Percentiles rank a stretch among this genome's conserved stretches.
Evolutionary conservation across 306 rosid species (phyloP).

Genomic region (Cicer cuneatum): DNA sequence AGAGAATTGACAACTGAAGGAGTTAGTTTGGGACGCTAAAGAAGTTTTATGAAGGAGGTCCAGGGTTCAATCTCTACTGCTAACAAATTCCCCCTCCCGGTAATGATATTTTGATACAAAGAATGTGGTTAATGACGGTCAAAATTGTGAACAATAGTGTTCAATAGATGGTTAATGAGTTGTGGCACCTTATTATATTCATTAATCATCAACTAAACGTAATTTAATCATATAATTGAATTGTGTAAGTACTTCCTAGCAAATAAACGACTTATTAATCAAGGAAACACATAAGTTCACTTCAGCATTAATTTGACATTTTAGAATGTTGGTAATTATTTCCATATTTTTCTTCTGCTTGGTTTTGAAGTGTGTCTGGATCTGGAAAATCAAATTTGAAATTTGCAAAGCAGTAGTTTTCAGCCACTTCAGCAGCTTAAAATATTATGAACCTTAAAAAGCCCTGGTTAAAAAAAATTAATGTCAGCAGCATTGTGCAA

Average conservation of each 20-base stretch:
- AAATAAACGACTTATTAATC: neutral
- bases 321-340: constrained; percentile 1
- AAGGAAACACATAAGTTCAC: neutral
- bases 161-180: too few relatives aligned
- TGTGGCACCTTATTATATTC: too few relatives aligned
- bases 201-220: too few relatives aligned
- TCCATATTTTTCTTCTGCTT: constrained; percentile 7
- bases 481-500: neutral
- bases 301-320: constrained; percentile 25
- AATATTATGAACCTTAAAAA: constrained; percentile 8
- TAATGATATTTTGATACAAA: too few relatives aligned
- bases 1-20: constrained; percentile 20
- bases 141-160: too few relatives aligned
- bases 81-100: too few relatives aligned
- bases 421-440: constrained; percentile 10
- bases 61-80: too few relatives aligned
- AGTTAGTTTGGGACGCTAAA: too few relatives aligned
- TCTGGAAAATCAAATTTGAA: constrained; percentile 2
- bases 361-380: neutral
- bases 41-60: too few relatives aligned
- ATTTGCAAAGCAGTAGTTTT: constrained; percentile 18
- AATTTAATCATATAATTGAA: too few relatives aligned
- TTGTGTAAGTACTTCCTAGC: too few relatives aligned
- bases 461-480: neutral
- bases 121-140: too few relatives aligned